Base-by-base conservation (phyloP, 805 yeast species). In the Saccharomycopsis oosterbeekiorum region DNA sequence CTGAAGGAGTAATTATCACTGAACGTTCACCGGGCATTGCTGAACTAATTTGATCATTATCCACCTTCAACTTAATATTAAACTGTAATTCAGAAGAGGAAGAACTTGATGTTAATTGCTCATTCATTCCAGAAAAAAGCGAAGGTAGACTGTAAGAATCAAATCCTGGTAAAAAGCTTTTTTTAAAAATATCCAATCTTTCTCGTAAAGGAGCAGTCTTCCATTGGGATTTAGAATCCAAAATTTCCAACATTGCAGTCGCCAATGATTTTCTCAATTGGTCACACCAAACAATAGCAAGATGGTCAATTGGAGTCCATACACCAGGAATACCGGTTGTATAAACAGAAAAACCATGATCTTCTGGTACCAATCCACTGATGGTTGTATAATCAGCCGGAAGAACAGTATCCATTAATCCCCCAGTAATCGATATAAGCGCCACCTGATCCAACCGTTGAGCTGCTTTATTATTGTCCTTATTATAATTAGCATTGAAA, bases 271-370 rank as follows among this genome's bases (percentile, higher is more conserved):
- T 76, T 59, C 97, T 79, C 43, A 92, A 74, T 71, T 93, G 97
- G 64, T 85, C 88, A 73, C 99, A 93, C 99, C 99, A 93, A 1
- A 93, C 96, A 56, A 94, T 85, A 0, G 98, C 97, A 65, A 90
- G 78, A 74, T 93, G 99, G 71, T 93, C 98, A 50, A 91, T 84
- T 1, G 97, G 88, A 0, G 97, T 85, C 96, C 97, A 93, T 0
- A 93, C 97, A 1, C 79, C 80, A 0, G 97, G 97, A 11, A 93
- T 86, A 0, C 96, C 92, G 0, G 94, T 84, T 0, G 97, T 82
- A 67, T 83, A 89, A 0, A 86, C 88, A 0, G 96, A 84, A 63
- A 93, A 84, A 0, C 97, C 97, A 67, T 93, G 83, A 0, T 81
- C 65, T 1, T 79, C 77, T 0, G 97, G 97, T 0, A 91, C 77